Evolutionary conservation across 495 filamentous ascomycete species (phyloP), one percentile per base, ranked within the genome.

Genomic region (Xylaria palmicola): DNA sequence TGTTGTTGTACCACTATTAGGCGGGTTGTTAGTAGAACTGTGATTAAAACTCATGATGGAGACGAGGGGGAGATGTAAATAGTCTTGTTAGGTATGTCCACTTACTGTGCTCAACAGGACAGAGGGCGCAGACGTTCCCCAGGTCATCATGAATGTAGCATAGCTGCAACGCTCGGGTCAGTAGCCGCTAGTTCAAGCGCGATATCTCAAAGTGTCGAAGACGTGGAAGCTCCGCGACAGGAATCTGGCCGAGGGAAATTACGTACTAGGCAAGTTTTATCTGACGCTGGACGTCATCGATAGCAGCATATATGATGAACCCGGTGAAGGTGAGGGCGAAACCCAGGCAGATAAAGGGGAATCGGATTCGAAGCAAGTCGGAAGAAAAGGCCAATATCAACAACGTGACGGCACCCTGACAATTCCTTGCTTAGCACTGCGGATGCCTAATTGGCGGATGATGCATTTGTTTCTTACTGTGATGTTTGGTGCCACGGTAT

Each of bases 71-170:
- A n/a, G n/a, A n/a, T n/a, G n/a, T n/a, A n/a, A n/a, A n/a, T n/a
- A n/a, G n/a, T n/a, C n/a, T n/a, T n/a, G n/a, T n/a, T n/a, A n/a
- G n/a, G n/a, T 26, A n/a, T 7, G 20, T 40, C n/a, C 2, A 63
- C 67, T 63, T 60, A 72, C 69, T 12, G 81, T 82, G 10, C 79
- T 81, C 13, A 85, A 65, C 15, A 86, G 70, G 20, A 84, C 80
- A 1, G 80, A 83, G 0, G 83, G 79, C 3, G 81, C 82, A n/a
- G 78, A 84, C 0, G 80, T 84, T 15, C 82, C 82, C 88, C 89
- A 92, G 15, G 85, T 87, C 88, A 93, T 91, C 87, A 92, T 90
- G 70, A 92, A 93, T 20, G 80, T 84, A 10, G 88, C 87, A 56
- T 89, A 92, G 59, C 53, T 56, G 27, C 6, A 56, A 15, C 13